Conservation (phyloP, 495 filamentous ascomycete genomes). For the Daldinia concentrica region DNA sequence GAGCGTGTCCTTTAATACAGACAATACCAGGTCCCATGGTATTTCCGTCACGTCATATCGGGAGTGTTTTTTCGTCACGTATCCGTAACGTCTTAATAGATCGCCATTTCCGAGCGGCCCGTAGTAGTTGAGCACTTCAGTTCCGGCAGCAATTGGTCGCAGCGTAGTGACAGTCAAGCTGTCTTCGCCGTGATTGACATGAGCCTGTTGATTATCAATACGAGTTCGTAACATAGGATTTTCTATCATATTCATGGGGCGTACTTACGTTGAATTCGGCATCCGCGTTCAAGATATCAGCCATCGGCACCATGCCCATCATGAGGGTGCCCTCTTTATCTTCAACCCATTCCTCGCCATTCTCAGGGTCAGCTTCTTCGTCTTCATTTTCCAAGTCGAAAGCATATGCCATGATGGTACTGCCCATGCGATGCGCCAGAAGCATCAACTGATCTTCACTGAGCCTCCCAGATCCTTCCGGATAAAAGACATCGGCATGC, state of each 20-base stretch:
- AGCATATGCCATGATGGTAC: slow-evolving; percentile 92
- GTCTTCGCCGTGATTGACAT: slow-evolving; percentile 75
- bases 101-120: slow-evolving; percentile 84
- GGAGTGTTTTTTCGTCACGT: slow-evolving; percentile 79
- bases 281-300: slow-evolving; percentile 93
- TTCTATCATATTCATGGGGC: slow-evolving; percentile 18
- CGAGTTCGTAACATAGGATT: neutral
- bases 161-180: slow-evolving; percentile 72
- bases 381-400: slow-evolving; percentile 76
- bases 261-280: slow-evolving; percentile 75
- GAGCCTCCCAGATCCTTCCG: slow-evolving; percentile 51
- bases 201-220: slow-evolving; percentile 56
- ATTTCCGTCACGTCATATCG: slow-evolving; percentile 86
- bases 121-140: slow-evolving; percentile 92
- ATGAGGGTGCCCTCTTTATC: slow-evolving; percentile 69
- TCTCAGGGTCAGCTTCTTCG: slow-evolving; percentile 64
- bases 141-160: slow-evolving; percentile 70
- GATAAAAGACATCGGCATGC: slow-evolving; percentile 59
- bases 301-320: slow-evolving; percentile 92
- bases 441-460: slow-evolving; percentile 62
- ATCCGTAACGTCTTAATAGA: slow-evolving; percentile 87
- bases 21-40: slow-evolving; percentile 63
- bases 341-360: slow-evolving; percentile 70
- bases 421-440: slow-evolving; percentile 81
- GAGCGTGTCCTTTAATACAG: slow-evolving; percentile 53